These are phyloP conservation scores for Sporothrix euskadiensis DNA, from an alignment of 2,329 filamentous ascomycete genomes.

Conservation along the genomic window DNA sequence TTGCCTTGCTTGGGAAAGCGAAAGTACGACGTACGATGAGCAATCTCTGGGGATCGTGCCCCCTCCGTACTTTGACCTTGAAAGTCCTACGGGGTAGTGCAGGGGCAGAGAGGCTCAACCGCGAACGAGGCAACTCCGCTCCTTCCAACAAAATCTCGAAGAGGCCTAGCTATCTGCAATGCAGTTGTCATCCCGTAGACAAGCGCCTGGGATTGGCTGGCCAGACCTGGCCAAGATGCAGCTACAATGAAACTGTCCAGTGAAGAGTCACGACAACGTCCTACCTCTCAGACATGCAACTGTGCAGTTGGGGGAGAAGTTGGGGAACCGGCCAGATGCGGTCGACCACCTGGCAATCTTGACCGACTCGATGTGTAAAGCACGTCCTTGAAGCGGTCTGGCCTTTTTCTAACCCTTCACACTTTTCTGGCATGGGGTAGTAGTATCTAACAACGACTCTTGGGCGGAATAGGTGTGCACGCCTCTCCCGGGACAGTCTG, in stretches of 20 bases:
- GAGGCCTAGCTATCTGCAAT: slow-evolving; percentile 10
- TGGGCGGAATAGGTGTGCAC: neutral
- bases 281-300: neutral
- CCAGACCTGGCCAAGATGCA: slow-evolving; percentile 1
- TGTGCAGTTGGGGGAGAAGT: neutral
- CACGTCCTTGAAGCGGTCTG: neutral
- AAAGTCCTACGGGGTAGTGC: slow-evolving; percentile 17
- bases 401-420: neutral
- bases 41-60: neutral
- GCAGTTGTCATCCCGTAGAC: neutral
- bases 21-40: neutral
- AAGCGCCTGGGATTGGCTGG: neutral
- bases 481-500: neutral
- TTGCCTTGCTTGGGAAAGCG: neutral
- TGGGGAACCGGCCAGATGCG: slow-evolving; percentile 1
- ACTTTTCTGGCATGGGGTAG: neutral
- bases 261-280: neutral
- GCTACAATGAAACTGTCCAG: neutral
- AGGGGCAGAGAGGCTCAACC: slow-evolving; percentile 1
- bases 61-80: neutral
- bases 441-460: neutral
- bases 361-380: slow-evolving; percentile 1
- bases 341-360: neutral
- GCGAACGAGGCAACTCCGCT: neutral
- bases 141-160: slow-evolving; percentile 10